phyloP scores from a whole-genome alignment of 345 rosid species.

The Arabidopsis suecica region DNA sequence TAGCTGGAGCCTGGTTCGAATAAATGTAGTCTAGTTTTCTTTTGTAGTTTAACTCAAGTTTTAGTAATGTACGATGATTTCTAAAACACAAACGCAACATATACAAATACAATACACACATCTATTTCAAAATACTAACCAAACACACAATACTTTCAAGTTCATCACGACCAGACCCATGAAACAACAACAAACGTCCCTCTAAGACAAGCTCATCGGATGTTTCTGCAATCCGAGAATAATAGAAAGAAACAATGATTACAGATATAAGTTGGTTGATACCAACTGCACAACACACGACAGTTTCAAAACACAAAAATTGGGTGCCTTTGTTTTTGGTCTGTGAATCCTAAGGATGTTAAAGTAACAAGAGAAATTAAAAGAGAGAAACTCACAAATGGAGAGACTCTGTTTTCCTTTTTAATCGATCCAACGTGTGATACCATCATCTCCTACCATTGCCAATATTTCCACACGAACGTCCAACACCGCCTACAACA shows the following conservation, averaged over 20 bases:
- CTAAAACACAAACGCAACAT: not conserved
- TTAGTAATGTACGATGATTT: not conserved
- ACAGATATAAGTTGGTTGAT: conserved; percentile 25
- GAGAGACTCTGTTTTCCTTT: conserved; percentile 21
- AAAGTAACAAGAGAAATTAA: not conserved
- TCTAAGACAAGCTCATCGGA: conserved; percentile 12
- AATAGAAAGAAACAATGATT: not conserved
- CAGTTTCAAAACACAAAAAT: conserved; percentile 16
- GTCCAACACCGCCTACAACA: conserved; percentile 80
- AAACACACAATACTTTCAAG: conserved; percentile 23
- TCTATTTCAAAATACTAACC: conserved; percentile 17
- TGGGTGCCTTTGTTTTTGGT: conserved; percentile 12
- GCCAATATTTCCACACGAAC: conserved; percentile 86
- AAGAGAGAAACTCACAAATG: conserved; percentile 37
- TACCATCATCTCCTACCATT: conserved; percentile 78
- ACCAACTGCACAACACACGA: conserved; percentile 18
- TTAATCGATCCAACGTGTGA: conserved; percentile 87
- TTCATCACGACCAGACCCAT: conserved; percentile 25
- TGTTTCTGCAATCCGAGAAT: not conserved
- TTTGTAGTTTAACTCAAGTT: not conserved
- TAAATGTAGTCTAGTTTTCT: no score
- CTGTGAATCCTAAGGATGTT: conserved; percentile 15
- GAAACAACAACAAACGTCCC: conserved; percentile 15
- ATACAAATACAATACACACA: conserved; percentile 13
- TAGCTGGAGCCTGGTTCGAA: not conserved